A percentile compares a stretch with the other conserved stretches of the same genome.
phyloP scores from a whole-genome alignment of 306 rosid genomes.

The Notholithocarpus densiflorus region DNA sequence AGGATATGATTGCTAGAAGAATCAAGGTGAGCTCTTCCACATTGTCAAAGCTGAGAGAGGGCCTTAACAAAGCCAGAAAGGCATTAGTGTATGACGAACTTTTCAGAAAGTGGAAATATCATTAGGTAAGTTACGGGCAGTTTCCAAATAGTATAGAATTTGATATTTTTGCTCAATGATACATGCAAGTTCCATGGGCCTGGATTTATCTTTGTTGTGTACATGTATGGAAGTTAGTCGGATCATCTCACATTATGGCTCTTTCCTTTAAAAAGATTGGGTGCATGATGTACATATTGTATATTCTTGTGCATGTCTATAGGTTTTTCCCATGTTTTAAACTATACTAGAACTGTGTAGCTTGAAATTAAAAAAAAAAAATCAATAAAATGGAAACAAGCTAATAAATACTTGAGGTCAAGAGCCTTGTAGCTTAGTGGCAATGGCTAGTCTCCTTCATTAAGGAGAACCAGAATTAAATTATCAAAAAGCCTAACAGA shows the following conservation, averaged over 20 bases:
- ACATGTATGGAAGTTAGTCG: neutral
- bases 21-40: conserved; percentile 50
- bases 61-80: conserved; percentile 47
- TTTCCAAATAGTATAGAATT: neutral
- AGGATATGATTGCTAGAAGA: conserved; percentile 55
- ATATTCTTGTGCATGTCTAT: too few relatives aligned
- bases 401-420: neutral
- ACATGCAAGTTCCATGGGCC: neutral
- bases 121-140: neutral
- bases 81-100: conserved; percentile 45
- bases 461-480: too few relatives aligned
- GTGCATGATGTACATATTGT: too few relatives aligned
- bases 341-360: neutral
- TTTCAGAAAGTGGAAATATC: conserved; percentile 45
- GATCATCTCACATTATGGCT: neutral
- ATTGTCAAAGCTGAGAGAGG: conserved; percentile 51
- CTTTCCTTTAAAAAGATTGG: too few relatives aligned
- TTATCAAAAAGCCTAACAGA: neutral
- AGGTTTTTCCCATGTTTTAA: neutral
- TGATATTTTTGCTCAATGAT: neutral
- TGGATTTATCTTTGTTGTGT: neutral
- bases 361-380: neutral
- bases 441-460: too few relatives aligned
- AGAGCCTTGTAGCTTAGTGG: too few relatives aligned
- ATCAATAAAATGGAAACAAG: neutral